Evolutionary conservation across 345 rosid genomes (phyloP), one percentile per base, ranked within the genome.

Genomic region (Lepidium didymum): DNA sequence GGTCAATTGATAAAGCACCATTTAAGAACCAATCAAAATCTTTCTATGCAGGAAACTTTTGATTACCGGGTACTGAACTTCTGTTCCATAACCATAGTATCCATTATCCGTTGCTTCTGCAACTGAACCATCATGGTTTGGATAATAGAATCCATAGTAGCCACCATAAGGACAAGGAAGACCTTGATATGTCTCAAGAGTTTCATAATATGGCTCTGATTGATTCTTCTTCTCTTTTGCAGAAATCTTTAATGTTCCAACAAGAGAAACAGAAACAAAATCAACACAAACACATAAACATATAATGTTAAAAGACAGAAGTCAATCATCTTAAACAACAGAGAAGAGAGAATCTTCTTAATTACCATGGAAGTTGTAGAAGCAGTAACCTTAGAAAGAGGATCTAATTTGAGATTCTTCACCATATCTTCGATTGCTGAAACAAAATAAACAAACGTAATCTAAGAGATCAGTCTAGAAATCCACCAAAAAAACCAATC

Each of bases 21-120:
- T 18, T 19, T 27, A 27, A 27, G 31, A 27, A 27, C 31, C 33
- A 36, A n/a, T n/a, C n/a, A n/a, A n/a, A n/a, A n/a, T n/a, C n/a
- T n/a, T 19, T 45, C 21, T 38, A 6, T 1, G 33, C 35, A 46
- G 51, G 37, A 6, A 42, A 38, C 7, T 38, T 57, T 18, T 21
- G 33, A 11, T 77, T 79, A 84, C 88, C 44, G 86, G 86, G 23
- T 82, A 84, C 10, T 64, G 85, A 76, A 54, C 60, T 15, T 78
- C 84, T 27, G 75, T 56, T 33, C 78, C 83, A 77, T 84, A 81
- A 31, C 75, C 64, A 31, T 78, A 82, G 74, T 78, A 80, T 55
- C 77, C 75, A 36, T 73, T 70, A 57, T 75, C 78, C 15, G 78
- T 61, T 8, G 55, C 47, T 57, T 79, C 76, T 61, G 74, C 75